Evolutionary conservation across 345 rosid species (phyloP), one percentile per base, ranked within the genome.

Genomic region (Salix exigua): DNA sequence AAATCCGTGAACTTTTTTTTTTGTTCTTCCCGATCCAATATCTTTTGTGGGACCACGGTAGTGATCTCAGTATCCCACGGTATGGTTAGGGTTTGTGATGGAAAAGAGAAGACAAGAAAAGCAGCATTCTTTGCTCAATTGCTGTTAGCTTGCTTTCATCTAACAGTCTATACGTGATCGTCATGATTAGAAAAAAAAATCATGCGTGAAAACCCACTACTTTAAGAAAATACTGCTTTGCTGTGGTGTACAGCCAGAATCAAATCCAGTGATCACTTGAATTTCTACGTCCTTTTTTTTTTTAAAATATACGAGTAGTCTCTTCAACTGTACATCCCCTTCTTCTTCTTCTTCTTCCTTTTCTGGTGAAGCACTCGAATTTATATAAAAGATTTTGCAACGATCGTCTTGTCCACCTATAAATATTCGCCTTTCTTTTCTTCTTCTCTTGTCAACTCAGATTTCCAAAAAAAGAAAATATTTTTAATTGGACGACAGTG

Each of bases 181-280:
- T 31, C 62, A 71, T 71, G 72, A 80, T 63, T 65, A 70, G 40
- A 44, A 13, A 23, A 13, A 23, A 18, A 70, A 33, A 65, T 71
- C 82, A 75, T 71, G 79, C 79, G 73, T 76, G 70, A 65, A 64
- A 70, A 73, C 44, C 70, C 73, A 66, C 73, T 16, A 28, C 64
- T 67, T 31, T 18, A 35, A 58, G 16, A 53, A 64, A 68, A 58
- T 70, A 53, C 31, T 25, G 61, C 60, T 71, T 75, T 40, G 72
- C 66, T 17, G 58, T 67, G 53, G 25, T 65, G 73, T 8, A 30
- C 73, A 37, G 53, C 73, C 25, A 53, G 10, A 48, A 66, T 37
- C 78, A 33, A 67, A 68, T 58, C 78, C 18, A 33, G 5, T 30
- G 31, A 30, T 51, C 73, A 37, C 73, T 19, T 53, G 72, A 40